A percentile compares a stretch with the other conserved stretches of the same genome.
Conservation (phyloP, 148 eudicot genomes). For the Amaranthus palmeri region DNA sequence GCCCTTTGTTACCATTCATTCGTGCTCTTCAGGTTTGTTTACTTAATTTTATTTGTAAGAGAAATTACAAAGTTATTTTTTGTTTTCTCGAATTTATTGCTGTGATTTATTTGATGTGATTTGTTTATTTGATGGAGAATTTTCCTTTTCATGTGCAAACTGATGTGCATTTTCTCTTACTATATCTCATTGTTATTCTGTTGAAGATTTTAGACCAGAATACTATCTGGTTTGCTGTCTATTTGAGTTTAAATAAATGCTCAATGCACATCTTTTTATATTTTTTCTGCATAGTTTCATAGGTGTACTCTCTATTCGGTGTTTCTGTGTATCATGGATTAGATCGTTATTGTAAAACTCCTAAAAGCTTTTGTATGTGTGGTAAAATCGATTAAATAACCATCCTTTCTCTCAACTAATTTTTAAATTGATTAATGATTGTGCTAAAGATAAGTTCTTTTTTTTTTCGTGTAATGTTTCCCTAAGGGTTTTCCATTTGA, state of each 20-base stretch:
- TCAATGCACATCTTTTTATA: not conserved
- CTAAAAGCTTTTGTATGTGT: not conserved
- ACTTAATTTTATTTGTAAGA: not conserved
- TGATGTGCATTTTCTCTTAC: not conserved
- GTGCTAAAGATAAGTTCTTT: too few relatives aligned
- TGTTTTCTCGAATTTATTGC: not conserved
- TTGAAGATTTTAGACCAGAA: not conserved
- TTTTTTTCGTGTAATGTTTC: too few relatives aligned
- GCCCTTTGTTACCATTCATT: slow-evolving; percentile 83
- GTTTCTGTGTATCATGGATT: not conserved
- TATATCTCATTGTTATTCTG: not conserved
- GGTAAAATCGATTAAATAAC: too few relatives aligned
- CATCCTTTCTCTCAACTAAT: too few relatives aligned
- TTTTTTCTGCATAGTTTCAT: not conserved
- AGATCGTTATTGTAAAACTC: not conserved
- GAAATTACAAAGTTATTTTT: not conserved
- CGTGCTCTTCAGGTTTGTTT: slow-evolving; percentile 90
- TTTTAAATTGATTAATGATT: too few relatives aligned
- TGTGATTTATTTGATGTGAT: not conserved
- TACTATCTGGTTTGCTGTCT: not conserved
- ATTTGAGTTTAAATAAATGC: not conserved
- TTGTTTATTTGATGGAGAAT: not conserved
- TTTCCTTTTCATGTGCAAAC: not conserved
- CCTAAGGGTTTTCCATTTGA: too few relatives aligned
- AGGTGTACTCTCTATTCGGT: not conserved